phyloP scores from a whole-genome alignment of 345 rosid species.

The Salix purpurea region DNA sequence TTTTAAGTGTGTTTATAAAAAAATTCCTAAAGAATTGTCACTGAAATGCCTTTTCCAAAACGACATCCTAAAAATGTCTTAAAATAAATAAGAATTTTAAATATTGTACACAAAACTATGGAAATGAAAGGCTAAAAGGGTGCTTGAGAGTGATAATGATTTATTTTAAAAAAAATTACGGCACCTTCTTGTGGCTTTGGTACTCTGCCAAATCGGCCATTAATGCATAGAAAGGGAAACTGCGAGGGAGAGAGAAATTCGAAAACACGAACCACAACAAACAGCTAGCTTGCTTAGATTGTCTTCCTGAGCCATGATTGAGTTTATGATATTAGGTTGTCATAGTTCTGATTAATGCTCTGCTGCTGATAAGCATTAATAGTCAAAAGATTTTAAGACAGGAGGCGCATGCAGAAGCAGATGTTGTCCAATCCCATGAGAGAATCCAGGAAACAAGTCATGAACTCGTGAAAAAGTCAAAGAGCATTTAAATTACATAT shows the following conservation, averaged over 20 bases:
- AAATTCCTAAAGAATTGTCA: too few relatives aligned
- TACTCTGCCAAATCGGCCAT: neutral
- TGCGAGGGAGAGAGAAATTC: neutral
- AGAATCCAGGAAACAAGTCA: neutral
- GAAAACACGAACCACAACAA: neutral
- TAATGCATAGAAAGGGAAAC: neutral
- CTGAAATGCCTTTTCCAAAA: too few relatives aligned
- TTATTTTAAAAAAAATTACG: neutral
- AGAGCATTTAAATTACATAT: neutral
- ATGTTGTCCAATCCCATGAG: neutral
- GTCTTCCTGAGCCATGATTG: neutral
- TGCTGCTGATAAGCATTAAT: neutral
- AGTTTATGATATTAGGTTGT: slow-evolving; percentile 4
- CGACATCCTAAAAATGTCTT: too few relatives aligned
- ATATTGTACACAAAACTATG: too few relatives aligned
- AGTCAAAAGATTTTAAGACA: neutral
- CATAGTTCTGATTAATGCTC: neutral
- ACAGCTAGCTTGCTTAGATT: neutral
- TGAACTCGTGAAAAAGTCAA: neutral
- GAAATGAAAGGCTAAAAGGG: too few relatives aligned
- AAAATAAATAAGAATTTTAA: too few relatives aligned
- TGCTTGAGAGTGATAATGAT: too few relatives aligned
- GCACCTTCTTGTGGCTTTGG: neutral
- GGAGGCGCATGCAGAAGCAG: neutral
- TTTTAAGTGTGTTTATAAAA: too few relatives aligned